Percentiles rank a stretch among this genome's conserved stretches.
phyloP scores from a whole-genome alignment of 306 rosid species.

The Abrus precatorius region DNA sequence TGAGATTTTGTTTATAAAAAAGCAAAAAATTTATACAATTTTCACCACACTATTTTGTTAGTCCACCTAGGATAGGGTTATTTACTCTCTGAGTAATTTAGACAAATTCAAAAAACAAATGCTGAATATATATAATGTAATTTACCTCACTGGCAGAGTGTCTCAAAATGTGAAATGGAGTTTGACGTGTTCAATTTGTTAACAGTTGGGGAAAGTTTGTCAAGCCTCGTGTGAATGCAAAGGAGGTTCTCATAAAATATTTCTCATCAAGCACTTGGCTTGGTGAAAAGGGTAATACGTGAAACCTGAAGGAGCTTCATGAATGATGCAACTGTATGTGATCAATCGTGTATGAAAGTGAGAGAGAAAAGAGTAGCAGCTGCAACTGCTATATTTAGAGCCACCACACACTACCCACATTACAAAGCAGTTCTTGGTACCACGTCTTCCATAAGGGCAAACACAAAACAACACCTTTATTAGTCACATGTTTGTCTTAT shows the following conservation, averaged over 20 bases:
- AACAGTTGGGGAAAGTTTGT: constrained; percentile 3
- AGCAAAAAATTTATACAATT: too few species aligned
- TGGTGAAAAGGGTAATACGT: constrained; percentile 30
- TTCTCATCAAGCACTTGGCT: not conserved
- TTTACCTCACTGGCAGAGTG: not conserved
- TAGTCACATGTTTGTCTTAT: constrained; percentile 39
- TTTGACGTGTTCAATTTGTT: constrained; percentile 20
- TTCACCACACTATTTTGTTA: too few species aligned
- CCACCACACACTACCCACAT: constrained; percentile 37
- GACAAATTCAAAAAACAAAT: not conserved
- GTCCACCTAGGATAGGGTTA: too few species aligned
- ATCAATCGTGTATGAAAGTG: constrained; percentile 36
- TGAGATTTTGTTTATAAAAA: too few species aligned
- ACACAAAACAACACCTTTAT: constrained; percentile 30
- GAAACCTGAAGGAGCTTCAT: constrained; percentile 23
- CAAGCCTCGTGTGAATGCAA: constrained; percentile 15
- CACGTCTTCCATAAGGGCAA: constrained; percentile 39
- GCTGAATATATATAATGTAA: not conserved
- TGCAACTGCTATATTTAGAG: constrained; percentile 9
- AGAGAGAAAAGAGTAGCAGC: constrained; percentile 1
- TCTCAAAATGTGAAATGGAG: not conserved
- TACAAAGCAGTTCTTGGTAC: constrained; percentile 39
- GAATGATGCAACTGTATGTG: too few species aligned
- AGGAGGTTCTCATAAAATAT: not conserved
- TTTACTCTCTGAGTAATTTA: too few species aligned